Conservation (phyloP, 352 stramenopile species). For the Globisporangium nagaii region DNA sequence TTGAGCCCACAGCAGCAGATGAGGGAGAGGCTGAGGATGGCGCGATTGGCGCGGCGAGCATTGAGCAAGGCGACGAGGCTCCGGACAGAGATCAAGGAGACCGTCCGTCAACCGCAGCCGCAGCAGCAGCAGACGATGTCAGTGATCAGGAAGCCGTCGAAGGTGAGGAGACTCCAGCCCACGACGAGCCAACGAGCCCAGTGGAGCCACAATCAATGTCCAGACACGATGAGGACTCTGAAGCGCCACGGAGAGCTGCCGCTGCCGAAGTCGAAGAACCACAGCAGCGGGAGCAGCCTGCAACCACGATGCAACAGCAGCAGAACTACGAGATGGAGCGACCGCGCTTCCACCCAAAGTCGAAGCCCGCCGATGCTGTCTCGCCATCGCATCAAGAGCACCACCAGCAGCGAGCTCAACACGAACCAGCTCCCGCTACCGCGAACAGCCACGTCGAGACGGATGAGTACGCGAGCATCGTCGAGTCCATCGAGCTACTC, state of each 20-base stretch:
- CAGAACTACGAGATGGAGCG: conserved; percentile 4
- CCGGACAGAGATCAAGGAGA: neutral
- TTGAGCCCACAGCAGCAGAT: neutral
- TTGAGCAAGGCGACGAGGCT: neutral
- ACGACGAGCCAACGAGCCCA: too few species aligned
- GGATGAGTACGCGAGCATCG: conserved; percentile 35
- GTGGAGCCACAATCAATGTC: too few species aligned
- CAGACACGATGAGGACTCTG: neutral
- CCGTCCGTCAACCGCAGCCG: too few species aligned
- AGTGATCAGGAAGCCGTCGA: too few species aligned
- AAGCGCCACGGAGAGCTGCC: neutral
- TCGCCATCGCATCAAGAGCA: neutral
- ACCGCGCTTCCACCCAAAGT: conserved; percentile 7
- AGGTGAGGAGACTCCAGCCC: too few species aligned
- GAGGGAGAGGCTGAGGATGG: too few species aligned
- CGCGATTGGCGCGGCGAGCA: too few species aligned
- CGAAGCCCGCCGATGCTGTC: neutral
- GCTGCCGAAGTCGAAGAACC: neutral
- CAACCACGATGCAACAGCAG: neutral
- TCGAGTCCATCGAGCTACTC: conserved; percentile 46
- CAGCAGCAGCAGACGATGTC: too few species aligned
- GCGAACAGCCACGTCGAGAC: neutral
- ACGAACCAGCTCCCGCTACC: neutral
- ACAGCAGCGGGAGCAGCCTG: neutral
- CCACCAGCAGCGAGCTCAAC: neutral